Evolutionary conservation across 371 early-diverging fungal species (phyloP), one percentile per base, ranked within the genome.

Genomic region (Mortierella polycephala): DNA sequence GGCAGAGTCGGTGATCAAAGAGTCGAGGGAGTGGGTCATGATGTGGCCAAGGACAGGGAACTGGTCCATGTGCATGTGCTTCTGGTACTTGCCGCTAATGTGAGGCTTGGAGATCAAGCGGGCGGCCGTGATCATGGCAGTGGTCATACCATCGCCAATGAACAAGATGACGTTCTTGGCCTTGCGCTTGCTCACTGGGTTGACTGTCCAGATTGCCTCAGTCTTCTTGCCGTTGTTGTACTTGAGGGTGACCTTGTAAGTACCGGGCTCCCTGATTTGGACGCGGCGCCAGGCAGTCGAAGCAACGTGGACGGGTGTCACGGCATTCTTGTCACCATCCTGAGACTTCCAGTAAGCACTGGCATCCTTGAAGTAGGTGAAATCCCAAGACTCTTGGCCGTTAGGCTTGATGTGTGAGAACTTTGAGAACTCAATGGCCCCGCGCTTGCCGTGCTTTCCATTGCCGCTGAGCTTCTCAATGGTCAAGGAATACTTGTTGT

Each of bases 91-190:
- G 50, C 88, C 88, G 65, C 81, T 83, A n/a, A 82, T 83, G 58
- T 88, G 86, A 47, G 83, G 83, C 67, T 86, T 83, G 56, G 87
- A 84, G 62, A 89, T 74, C 49, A 87, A 83, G 68, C 88, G 82
- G 61, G 88, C 87, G 62, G 90, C 90, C 42, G 88, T 87, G 60
- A 88, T 87, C 87, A 87, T 87, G 71, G 85, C 85, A 45, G 83
- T 81, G 64, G 85, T 86, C 81, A 88, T 90, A 83, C 93, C 93
- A 76, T 93, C 93, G 67, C 91, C 88, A 64, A 93, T 90, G 81
- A 93, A 91, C 42, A 91, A 66, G 54, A 91, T 86, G 10, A 89
- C 87, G 81, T 93, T 93, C 85, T 91, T 91, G 64, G 90, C 92
- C 73, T 88, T 87, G 69, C 88, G 85, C 74, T 83, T 85, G n/a